phyloP scores from a whole-genome alignment of 371 early-diverging fungal species.

The Amoeboradix gromovi region DNA sequence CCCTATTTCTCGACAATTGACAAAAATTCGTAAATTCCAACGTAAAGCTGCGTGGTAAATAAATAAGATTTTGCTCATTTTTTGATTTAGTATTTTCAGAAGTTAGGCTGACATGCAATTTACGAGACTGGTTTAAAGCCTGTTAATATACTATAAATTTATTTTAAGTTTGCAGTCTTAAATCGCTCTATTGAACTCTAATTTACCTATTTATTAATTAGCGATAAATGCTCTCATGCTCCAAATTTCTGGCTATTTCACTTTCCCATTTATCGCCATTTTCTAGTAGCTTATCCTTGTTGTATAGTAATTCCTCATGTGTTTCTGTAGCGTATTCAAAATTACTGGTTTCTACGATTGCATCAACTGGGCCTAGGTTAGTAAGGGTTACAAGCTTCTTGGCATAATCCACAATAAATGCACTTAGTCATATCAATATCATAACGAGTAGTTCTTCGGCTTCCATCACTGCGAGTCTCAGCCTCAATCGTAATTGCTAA shows the following conservation, averaged over 20 bases:
- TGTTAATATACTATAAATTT: no score
- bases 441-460: conserved; percentile 79
- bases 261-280: conserved; percentile 95
- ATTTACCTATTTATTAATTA: not conserved
- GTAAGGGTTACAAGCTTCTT: conserved; percentile 36
- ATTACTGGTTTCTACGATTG: conserved; percentile 85
- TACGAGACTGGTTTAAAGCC: no score
- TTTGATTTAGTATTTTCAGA: no score
- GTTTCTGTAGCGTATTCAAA: conserved; percentile 89
- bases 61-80: no score
- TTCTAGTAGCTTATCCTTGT: conserved; percentile 83
- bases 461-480: conserved; percentile 78
- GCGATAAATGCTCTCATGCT: not conserved
- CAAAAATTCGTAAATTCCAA: not conserved
- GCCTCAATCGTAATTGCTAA: conserved; percentile 97
- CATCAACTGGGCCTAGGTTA: conserved; percentile 42
- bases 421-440: conserved; percentile 95
- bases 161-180: no score
- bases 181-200: no score
- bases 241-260: not conserved
- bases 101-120: no score
- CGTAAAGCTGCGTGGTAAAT: not conserved
- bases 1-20: not conserved
- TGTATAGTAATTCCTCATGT: conserved; percentile 60
- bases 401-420: conserved; percentile 79